Percentiles rank a stretch among this genome's conserved stretches.
Conservation (phyloP, 2,329 filamentous ascomycete genomes). For the Sporothrix humicola region DNA sequence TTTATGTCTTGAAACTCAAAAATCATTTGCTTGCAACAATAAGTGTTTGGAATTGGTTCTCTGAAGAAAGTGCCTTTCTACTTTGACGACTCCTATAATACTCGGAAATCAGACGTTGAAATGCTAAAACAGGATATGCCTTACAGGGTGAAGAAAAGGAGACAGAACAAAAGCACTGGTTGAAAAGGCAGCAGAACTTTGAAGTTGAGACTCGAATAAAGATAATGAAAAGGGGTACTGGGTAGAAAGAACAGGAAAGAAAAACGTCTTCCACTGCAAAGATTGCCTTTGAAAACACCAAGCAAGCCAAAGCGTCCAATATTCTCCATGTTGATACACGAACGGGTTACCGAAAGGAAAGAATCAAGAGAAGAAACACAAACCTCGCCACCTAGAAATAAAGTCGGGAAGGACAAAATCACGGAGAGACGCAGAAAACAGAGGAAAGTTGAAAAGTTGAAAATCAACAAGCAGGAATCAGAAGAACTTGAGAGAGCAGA, state of each 20-base stretch:
- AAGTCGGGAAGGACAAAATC: not conserved
- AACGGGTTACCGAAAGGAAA: not conserved
- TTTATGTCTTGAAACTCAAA: not conserved
- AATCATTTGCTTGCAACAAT: not conserved
- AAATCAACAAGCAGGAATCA: not conserved
- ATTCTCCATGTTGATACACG: conserved; percentile 6
- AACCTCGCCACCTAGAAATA: not conserved
- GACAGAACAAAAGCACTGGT: not conserved
- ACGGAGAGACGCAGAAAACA: not conserved
- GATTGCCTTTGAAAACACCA: not conserved
- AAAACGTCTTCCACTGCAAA: not conserved
- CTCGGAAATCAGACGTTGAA: not conserved
- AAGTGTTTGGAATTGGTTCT: not conserved
- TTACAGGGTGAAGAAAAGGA: too few species aligned
- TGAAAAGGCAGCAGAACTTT: not conserved
- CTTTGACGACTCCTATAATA: not conserved
- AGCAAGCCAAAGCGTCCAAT: not conserved
- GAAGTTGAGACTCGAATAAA: not conserved
- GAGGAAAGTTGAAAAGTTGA: not conserved
- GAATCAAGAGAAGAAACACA: not conserved
- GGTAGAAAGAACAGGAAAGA: not conserved
- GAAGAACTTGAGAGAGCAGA: too few species aligned
- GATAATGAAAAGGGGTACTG: not conserved
- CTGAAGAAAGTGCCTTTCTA: conserved; percentile 4
- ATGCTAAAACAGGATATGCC: too few species aligned